phyloP scores from a whole-genome alignment of 345 rosid genomes.

The Camelina neglecta region DNA sequence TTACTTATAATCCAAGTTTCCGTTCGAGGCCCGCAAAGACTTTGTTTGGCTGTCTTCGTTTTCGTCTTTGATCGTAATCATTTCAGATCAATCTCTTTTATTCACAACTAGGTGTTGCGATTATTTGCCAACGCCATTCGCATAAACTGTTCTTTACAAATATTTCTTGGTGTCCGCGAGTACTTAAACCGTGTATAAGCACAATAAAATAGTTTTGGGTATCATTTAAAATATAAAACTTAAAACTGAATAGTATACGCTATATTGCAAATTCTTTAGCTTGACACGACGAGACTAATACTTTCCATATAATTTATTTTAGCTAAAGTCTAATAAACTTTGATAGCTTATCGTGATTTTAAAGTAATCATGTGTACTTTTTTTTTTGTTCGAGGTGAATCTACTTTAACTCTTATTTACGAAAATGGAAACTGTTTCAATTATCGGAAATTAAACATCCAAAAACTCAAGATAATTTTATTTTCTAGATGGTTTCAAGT shows the following conservation, averaged over 20 bases:
- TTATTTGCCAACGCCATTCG: neutral
- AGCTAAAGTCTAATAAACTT: neutral
- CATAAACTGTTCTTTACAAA: neutral
- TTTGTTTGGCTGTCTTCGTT: slow-evolving; percentile 34
- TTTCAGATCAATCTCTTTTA: slow-evolving; percentile 2
- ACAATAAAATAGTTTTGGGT: neutral
- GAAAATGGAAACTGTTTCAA: neutral
- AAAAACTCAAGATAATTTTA: neutral
- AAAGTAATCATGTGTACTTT: slow-evolving; percentile 20
- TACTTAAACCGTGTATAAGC: neutral
- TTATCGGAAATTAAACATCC: neutral
- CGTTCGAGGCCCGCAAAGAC: slow-evolving; percentile 43
- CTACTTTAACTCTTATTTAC: slow-evolving; percentile 33
- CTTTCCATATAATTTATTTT: neutral
- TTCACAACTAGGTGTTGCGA: neutral
- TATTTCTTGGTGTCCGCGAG: neutral
- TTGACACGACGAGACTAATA: slow-evolving; percentile 12
- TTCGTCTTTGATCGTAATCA: slow-evolving; percentile 1
- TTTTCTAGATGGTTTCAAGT: neutral
- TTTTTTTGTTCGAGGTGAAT: neutral
- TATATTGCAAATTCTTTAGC: neutral
- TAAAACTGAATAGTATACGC: neutral
- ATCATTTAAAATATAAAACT: neutral
- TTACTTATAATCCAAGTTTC: slow-evolving; percentile 42
- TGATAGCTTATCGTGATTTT: slow-evolving; percentile 15